Conservation (phyloP, 2,329 filamentous ascomycete species). For the Stagonosporopsis vannaccii region DNA sequence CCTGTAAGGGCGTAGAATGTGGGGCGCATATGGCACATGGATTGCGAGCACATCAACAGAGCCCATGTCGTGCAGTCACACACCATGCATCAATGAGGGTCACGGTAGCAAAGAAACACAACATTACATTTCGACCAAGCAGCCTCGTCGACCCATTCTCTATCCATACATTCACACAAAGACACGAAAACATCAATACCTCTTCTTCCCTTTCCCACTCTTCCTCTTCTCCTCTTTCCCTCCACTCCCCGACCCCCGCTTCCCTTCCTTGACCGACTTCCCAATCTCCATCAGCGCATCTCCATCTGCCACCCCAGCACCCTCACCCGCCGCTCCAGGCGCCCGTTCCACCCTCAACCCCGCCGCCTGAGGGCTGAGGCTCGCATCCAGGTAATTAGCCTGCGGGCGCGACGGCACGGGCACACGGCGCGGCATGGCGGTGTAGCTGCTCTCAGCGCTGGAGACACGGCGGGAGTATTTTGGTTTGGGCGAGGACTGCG, state of each 20-base stretch:
- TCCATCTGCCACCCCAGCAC: constrained; percentile 23
- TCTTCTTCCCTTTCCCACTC: constrained; percentile 28
- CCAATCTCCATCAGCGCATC: constrained; percentile 25
- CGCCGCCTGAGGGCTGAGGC: constrained; percentile 18
- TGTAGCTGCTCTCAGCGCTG: constrained; percentile 36
- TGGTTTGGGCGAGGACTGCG: constrained; percentile 34
- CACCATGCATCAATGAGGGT: too few species aligned
- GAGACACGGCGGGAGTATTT: constrained; percentile 41
- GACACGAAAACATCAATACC: background rate
- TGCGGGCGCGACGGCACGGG: constrained; percentile 38
- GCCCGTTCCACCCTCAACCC: constrained; percentile 19
- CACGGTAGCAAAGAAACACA: too few species aligned
- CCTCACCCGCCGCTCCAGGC: constrained; percentile 15
- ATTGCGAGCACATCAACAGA: too few species aligned
- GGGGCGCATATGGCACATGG: too few species aligned
- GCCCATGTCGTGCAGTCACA: too few species aligned
- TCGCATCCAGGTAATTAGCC: constrained; percentile 34
- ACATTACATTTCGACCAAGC: too few species aligned
- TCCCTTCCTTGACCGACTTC: constrained; percentile 28
- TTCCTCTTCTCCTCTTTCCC: constrained; percentile 39
- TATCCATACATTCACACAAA: background rate
- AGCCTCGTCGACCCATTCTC: background rate
- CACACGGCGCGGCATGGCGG: constrained; percentile 46
- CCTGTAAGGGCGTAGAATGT: too few species aligned
- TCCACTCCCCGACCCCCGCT: constrained; percentile 24